Conservation (phyloP, 495 filamentous ascomycete genomes). For the Xylaria longipes region DNA sequence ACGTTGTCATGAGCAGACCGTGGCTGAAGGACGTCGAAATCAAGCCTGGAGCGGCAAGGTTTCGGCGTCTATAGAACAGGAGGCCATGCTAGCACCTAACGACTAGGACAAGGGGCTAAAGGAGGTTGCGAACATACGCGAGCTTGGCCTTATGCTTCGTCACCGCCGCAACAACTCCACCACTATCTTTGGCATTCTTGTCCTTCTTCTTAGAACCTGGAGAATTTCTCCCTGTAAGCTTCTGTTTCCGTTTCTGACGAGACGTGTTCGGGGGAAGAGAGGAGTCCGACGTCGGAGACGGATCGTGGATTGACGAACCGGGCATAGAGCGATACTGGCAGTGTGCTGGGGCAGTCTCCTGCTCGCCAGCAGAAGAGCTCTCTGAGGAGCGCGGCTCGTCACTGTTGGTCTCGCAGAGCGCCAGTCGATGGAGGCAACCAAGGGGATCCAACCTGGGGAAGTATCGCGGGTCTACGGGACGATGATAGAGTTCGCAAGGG, state of each 20-base stretch:
- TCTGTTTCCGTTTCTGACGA: slow-evolving; percentile 39
- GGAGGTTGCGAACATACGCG: slow-evolving; percentile 45
- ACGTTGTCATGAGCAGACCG: neutral
- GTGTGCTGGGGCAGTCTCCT: slow-evolving; percentile 45
- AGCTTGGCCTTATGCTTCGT: slow-evolving; percentile 59
- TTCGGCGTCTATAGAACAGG: slow-evolving; percentile 3
- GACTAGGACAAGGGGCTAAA: neutral
- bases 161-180: slow-evolving; percentile 59
- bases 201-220: slow-evolving; percentile 57
- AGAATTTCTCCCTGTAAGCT: slow-evolving; percentile 39
- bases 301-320: slow-evolving; percentile 50
- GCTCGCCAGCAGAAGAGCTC: slow-evolving; percentile 47
- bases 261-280: slow-evolving; percentile 37
- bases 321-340: slow-evolving; percentile 52
- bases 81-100: neutral
- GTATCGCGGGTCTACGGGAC: slow-evolving; percentile 1
- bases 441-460: neutral
- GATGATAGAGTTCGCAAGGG: neutral
- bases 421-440: slow-evolving; percentile 8
- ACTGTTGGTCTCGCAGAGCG: slow-evolving; percentile 28
- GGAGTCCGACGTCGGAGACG: slow-evolving; percentile 38
- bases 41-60: neutral
- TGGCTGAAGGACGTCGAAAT: neutral
- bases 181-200: slow-evolving; percentile 59
- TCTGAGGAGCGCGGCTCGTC: slow-evolving; percentile 32